A percentile compares a stretch with the other conserved stretches of the same genome.
Evolutionary conservation across 352 stramenopile species (phyloP).

Genomic region (Pythium rhizo-oryzae): DNA sequence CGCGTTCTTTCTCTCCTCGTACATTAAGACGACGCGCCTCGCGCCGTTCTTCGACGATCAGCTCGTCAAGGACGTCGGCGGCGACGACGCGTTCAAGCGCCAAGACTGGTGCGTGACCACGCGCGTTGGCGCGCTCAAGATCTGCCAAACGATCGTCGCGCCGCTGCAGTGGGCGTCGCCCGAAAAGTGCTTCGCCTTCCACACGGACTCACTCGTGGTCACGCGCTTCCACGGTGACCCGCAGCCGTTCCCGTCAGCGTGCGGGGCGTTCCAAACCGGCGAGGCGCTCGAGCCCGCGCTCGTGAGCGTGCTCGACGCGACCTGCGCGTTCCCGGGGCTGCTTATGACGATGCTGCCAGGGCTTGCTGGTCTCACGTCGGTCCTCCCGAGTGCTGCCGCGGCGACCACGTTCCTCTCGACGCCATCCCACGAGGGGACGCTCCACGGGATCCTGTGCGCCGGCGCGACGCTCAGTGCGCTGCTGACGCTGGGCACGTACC

Average conservation of each 20-base stretch:
- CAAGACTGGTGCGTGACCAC: neutral
- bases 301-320: neutral
- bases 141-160: neutral
- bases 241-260: constrained; percentile 1
- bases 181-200: constrained; percentile 3
- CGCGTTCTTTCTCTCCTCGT: constrained; percentile 3
- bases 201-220: neutral
- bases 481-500: neutral
- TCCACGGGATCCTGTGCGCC: neutral
- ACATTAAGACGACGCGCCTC: constrained; percentile 4
- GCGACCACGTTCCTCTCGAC: neutral
- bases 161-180: neutral
- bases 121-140: constrained; percentile 4
- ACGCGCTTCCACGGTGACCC: neutral
- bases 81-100: neutral
- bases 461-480: constrained; percentile 1
- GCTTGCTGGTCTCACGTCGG: neutral
- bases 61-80: neutral
- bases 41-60: constrained; percentile 6
- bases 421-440: neutral
- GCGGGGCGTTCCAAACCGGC: neutral
- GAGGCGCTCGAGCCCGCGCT: neutral
- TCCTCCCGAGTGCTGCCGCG: neutral
- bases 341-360: neutral
- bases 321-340: neutral